Evolutionary conservation across 495 filamentous ascomycete genomes (phyloP).

Genomic region (Terfezia boudieri): DNA sequence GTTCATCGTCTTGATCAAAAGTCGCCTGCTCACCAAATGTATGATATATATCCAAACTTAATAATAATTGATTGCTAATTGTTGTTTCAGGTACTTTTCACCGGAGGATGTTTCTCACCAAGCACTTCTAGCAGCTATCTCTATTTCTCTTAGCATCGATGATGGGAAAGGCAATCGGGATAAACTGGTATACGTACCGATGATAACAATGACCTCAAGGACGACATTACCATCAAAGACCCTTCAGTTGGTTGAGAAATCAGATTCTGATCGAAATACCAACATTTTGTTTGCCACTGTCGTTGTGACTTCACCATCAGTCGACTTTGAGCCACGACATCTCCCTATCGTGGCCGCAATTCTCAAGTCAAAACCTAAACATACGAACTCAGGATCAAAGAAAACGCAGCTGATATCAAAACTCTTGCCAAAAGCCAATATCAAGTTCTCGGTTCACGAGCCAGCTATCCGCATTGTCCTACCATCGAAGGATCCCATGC

Average conservation of each 20-base stretch:
- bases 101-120: slow-evolving; percentile 84
- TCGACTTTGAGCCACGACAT: slow-evolving; percentile 88
- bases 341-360: slow-evolving; percentile 67
- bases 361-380: slow-evolving; percentile 33
- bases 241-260: slow-evolving; percentile 53
- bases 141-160: slow-evolving; percentile 75
- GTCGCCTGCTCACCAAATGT: slow-evolving; percentile 88
- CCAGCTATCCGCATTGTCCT: slow-evolving; percentile 77
- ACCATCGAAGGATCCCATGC: slow-evolving; percentile 44
- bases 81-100: slow-evolving; percentile 48
- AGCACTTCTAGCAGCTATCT: slow-evolving; percentile 75
- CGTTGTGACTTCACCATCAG: slow-evolving; percentile 82
- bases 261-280: slow-evolving; percentile 68
- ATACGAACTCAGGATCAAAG: slow-evolving; percentile 19
- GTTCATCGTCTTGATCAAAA: slow-evolving; percentile 80
- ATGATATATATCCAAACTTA: slow-evolving; percentile 1
- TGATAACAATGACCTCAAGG: slow-evolving; percentile 89
- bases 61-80: slow-evolving; percentile 1
- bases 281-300: slow-evolving; percentile 94
- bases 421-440: slow-evolving; percentile 76
- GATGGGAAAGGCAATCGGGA: slow-evolving; percentile 67
- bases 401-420: slow-evolving; percentile 62
- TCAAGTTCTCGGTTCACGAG: slow-evolving; percentile 91
- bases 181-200: slow-evolving; percentile 79
- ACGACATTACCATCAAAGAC: slow-evolving; percentile 92